Percentiles rank a stretch among this genome's conserved stretches.
These are phyloP conservation scores for Clitopilus hobsonii DNA, from an alignment of 768 basidiomycete genomes.

Conservation along the genomic window DNA sequence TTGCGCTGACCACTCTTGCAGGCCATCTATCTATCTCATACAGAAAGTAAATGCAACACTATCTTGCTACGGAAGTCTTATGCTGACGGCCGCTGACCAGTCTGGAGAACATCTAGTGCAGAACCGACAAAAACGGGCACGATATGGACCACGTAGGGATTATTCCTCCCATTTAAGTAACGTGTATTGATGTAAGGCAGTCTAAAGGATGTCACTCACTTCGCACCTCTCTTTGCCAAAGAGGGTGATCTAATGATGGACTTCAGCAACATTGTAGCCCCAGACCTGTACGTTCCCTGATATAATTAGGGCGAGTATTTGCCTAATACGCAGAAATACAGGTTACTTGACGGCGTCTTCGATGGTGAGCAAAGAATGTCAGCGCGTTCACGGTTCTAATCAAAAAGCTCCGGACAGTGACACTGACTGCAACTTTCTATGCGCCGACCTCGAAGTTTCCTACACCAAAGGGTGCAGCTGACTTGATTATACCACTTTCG, in stretches of 20 bases:
- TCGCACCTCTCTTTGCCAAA: slow-evolving; percentile 49
- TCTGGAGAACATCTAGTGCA: slow-evolving; percentile 65
- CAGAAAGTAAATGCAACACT: slow-evolving; percentile 43
- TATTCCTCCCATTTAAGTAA: slow-evolving; percentile 9
- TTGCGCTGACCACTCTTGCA: slow-evolving; percentile 16
- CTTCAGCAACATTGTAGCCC: slow-evolving; percentile 49
- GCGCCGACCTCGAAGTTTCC: slow-evolving; percentile 40
- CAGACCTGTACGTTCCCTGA: slow-evolving; percentile 31
- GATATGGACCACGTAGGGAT: slow-evolving; percentile 49
- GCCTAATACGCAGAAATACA: slow-evolving; percentile 1
- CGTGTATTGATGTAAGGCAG: slow-evolving; percentile 15
- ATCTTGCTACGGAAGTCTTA: no score
- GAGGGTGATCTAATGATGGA: slow-evolving; percentile 54
- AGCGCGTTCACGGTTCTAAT: background rate
- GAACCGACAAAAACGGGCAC: slow-evolving; percentile 58
- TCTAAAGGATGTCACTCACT: slow-evolving; percentile 59
- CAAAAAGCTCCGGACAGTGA: slow-evolving; percentile 27
- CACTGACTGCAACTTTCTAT: slow-evolving; percentile 54
- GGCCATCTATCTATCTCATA: slow-evolving; percentile 49
- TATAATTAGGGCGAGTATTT: background rate
- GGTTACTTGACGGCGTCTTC: slow-evolving; percentile 23
- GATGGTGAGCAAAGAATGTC: slow-evolving; percentile 13
- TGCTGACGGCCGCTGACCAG: slow-evolving; percentile 21
- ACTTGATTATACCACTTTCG: slow-evolving; percentile 54
- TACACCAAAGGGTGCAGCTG: slow-evolving; percentile 36